These are phyloP conservation scores for Fusarium duplospermum DNA, from an alignment of 2,329 filamentous ascomycete species.

Conservation along the genomic window DNA sequence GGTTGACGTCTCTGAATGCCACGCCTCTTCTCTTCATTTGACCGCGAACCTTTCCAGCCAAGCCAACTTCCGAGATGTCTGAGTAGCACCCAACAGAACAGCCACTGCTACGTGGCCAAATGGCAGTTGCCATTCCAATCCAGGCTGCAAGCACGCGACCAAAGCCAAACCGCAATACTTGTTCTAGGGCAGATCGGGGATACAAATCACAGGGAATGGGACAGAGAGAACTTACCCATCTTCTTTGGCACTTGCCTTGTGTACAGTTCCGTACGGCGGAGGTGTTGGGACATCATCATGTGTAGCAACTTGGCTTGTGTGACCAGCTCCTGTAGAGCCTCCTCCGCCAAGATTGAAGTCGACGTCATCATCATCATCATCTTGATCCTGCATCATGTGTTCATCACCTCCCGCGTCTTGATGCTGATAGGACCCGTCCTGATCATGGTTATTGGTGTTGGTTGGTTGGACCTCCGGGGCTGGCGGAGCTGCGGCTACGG, in stretches of 20 bases:
- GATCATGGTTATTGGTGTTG: constrained; percentile 41
- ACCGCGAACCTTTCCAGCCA: constrained; percentile 44
- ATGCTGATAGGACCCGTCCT: constrained; percentile 33
- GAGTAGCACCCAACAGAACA: constrained; percentile 30
- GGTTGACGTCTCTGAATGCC: constrained; percentile 38
- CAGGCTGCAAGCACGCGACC: constrained; percentile 21
- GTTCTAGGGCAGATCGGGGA: constrained; percentile 15
- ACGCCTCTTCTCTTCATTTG: constrained; percentile 41
- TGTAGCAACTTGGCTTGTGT: constrained; percentile 40
- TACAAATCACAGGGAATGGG: constrained; percentile 41
- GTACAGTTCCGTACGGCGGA: constrained; percentile 52
- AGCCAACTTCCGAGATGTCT: constrained; percentile 41
- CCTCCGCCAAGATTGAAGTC: constrained; percentile 67
- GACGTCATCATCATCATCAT: constrained; percentile 68
- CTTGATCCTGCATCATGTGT: constrained; percentile 58
- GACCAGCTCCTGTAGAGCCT: constrained; percentile 44
- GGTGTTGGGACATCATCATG: constrained; percentile 49
- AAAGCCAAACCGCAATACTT: constrained; percentile 16
- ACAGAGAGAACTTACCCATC: constrained; percentile 55
- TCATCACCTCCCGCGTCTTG: constrained; percentile 50
- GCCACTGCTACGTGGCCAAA: constrained; percentile 37
- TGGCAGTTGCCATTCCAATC: constrained; percentile 35
- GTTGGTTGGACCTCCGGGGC: constrained; percentile 42
- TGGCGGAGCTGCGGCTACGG: constrained; percentile 43
- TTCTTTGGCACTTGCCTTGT: constrained; percentile 73